Percentiles rank a stretch among this genome's conserved stretches.
These are phyloP conservation scores for Trichoderma gamsii DNA, from an alignment of 495 filamentous ascomycete species.

Conservation along the genomic window DNA sequence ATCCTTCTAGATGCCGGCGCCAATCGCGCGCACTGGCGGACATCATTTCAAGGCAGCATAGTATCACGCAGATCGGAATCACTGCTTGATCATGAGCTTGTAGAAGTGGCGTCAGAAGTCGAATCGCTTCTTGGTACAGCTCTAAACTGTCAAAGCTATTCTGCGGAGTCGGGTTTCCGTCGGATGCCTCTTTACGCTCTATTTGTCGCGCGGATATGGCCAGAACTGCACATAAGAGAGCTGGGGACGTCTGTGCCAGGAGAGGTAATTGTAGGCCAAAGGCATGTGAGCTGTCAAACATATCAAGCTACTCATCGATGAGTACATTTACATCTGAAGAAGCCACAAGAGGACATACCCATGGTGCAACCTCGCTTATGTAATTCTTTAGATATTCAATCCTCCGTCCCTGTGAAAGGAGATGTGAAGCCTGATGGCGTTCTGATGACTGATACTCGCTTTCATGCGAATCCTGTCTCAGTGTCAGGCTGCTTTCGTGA, in stretches of 20 bases:
- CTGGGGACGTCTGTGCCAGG: constrained; percentile 34
- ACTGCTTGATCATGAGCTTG: constrained; percentile 16
- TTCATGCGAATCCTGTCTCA: not conserved
- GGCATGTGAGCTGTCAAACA: constrained; percentile 20
- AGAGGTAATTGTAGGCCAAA: constrained; percentile 39
- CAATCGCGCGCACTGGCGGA: constrained; percentile 21
- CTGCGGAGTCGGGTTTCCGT: not conserved
- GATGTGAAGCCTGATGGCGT: not conserved
- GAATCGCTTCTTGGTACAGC: constrained; percentile 42
- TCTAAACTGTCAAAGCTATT: constrained; percentile 33
- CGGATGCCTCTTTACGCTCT: constrained; percentile 32
- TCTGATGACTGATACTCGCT: not conserved
- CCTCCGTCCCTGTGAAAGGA: constrained; percentile 8
- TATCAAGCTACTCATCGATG: constrained; percentile 17
- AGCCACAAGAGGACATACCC: not conserved
- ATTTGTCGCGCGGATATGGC: constrained; percentile 40
- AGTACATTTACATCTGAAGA: not conserved
- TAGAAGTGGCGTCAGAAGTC: constrained; percentile 33
- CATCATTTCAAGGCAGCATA: constrained; percentile 24
- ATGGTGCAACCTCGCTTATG: constrained; percentile 16
- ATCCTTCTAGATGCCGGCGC: constrained; percentile 23
- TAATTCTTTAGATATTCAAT: constrained; percentile 17
- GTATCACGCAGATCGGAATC: constrained; percentile 20
- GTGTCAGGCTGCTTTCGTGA: not conserved
- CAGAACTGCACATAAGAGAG: constrained; percentile 37